Evolutionary conservation across 73 alveolate species (phyloP), one percentile per base, ranked within the genome.

Genomic region (Paramecium bursaria): DNA sequence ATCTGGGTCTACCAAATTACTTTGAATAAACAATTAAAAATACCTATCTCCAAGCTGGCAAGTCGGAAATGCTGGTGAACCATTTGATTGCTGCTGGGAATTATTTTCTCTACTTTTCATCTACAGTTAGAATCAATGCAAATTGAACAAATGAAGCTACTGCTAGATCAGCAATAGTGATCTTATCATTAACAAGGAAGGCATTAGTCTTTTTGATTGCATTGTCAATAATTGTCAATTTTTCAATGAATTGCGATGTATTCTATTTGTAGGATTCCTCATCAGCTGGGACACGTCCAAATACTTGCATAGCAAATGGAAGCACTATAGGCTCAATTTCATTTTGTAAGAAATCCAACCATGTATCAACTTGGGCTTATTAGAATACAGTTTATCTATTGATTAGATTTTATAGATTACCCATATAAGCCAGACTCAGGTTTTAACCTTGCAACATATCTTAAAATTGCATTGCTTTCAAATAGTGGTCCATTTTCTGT

Each of bases 101-200:
- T 48, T 89, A 77, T 75, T 90, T 92, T 87, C 98, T 93, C 77
- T 73, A 50, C 47, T 74, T 85, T 26, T 88, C 94, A 48, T 93
- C 97, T 10, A 94, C 53, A 19, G 85, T 57, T 13, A 86, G 52
- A 49, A 93, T 87, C 88, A 95, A 79, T 15, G 95, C 91, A 33
- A 87, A 52, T 61, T 86, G 57, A 26, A 96, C 73, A 73, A 86
- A 57, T 46, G 90, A 74, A 49, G 94, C 95, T 25, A 93, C 79
- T 29, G 86, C 87, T 25, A 96, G 88, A 75, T 96, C 99, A 52
- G 99, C 99, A 25, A 96, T 74, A 46, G 99, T 89, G 88, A 96
- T 48, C 50, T 55, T 35, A 15, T 92, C 92, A 15, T 98, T 98
- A 23, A 92, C 93, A n/a, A 96, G 25, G 91, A 55, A 95, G 61